These are phyloP conservation scores for Lecanicillium sp. DNA, from an alignment of 2,329 filamentous ascomycete species.

Conservation along the genomic window DNA sequence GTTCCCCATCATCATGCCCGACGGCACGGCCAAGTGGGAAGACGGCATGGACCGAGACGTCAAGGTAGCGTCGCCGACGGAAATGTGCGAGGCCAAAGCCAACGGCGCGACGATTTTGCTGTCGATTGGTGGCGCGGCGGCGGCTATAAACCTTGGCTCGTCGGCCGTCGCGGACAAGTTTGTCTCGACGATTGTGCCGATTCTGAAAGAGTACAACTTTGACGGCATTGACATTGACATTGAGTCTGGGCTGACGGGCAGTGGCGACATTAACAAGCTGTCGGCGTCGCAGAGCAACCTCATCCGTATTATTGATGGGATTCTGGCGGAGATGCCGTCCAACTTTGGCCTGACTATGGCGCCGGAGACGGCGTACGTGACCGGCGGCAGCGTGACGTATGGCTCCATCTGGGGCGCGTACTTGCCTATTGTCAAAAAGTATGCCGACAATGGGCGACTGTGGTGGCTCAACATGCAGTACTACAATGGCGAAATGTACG, in stretches of 20 bases:
- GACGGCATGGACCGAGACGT: slow-evolving; percentile 24
- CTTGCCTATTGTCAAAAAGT: slow-evolving; percentile 28
- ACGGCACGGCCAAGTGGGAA: slow-evolving; percentile 24
- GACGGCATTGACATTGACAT: slow-evolving; percentile 29
- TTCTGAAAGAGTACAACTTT: slow-evolving; percentile 26
- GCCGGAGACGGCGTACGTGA: slow-evolving; percentile 27
- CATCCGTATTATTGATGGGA: slow-evolving; percentile 26
- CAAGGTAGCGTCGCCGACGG: slow-evolving; percentile 20
- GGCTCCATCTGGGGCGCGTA: slow-evolving; percentile 27
- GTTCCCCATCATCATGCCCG: slow-evolving; percentile 24
- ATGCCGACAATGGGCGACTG: slow-evolving; percentile 24
- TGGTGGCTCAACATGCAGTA: slow-evolving; percentile 31
- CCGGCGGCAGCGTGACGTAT: slow-evolving; percentile 21
- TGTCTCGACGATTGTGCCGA: slow-evolving; percentile 24
- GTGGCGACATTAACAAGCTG: slow-evolving; percentile 20
- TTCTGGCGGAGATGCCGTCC: slow-evolving; percentile 41
- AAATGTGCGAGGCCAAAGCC: slow-evolving; percentile 26
- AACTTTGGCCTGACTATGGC: slow-evolving; percentile 49
- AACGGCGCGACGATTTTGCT: slow-evolving; percentile 23
- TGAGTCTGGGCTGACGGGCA: slow-evolving; percentile 22
- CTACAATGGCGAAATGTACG: slow-evolving; percentile 29
- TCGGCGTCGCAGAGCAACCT: slow-evolving; percentile 25
- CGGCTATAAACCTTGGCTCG: slow-evolving; percentile 23
- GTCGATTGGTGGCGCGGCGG: slow-evolving; percentile 26
- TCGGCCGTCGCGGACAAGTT: slow-evolving; percentile 24